Evolutionary conservation across 1,284 basidiomycete genomes (phyloP).

Genomic region (Papiliotrema terrestris): DNA sequence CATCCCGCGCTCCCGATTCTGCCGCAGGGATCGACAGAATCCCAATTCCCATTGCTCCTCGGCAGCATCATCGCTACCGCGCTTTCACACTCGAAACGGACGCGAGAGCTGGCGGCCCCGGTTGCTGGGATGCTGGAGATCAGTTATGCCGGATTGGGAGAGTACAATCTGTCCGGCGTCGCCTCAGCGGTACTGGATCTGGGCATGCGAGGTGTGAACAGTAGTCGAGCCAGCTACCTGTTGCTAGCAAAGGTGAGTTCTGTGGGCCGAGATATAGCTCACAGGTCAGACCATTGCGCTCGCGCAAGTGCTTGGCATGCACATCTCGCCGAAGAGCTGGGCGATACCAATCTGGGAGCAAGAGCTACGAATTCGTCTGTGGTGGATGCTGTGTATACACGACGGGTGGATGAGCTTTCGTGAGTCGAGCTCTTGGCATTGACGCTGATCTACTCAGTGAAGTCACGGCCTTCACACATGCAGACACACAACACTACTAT

Average conservation of each 20-base stretch:
- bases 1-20: constrained; percentile 23
- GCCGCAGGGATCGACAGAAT: constrained; percentile 5
- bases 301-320: constrained; percentile 30
- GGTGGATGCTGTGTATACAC: constrained; percentile 29
- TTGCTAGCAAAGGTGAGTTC: constrained; percentile 24
- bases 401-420: constrained; percentile 31
- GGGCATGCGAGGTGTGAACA: constrained; percentile 10
- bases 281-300: constrained; percentile 24
- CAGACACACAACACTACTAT: constrained; percentile 18
- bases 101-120: constrained; percentile 11
- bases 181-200: constrained; percentile 13
- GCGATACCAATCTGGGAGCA: constrained; percentile 26
- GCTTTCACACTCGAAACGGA: constrained; percentile 12
- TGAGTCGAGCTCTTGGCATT: constrained; percentile 1
- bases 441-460: constrained; percentile 14
- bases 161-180: constrained; percentile 15
- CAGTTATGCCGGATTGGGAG: constrained; percentile 1
- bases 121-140: constrained; percentile 3
- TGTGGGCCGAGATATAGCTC: too few species aligned
- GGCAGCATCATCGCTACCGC: constrained; percentile 16
- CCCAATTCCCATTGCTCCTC: constrained; percentile 16
- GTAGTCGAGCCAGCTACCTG: constrained; percentile 14
- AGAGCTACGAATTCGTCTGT: constrained; percentile 22
- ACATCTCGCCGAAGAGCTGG: constrained; percentile 22
- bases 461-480: constrained; percentile 32